A percentile compares a stretch with the other conserved stretches of the same genome.
Conservation (phyloP, 2,329 filamentous ascomycete genomes). For the Aspergillus sojae region DNA sequence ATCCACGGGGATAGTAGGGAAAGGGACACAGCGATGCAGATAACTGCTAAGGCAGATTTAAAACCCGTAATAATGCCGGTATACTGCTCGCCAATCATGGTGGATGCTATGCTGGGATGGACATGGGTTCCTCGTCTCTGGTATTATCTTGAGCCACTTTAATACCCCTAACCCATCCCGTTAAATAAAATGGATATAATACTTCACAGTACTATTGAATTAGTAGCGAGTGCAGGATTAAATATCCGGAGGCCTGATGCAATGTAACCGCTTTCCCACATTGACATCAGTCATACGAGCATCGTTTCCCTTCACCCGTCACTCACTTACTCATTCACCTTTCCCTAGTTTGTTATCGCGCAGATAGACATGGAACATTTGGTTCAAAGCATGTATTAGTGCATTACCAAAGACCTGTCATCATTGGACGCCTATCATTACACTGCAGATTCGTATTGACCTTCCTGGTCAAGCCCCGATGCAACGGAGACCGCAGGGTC, state of each 20-base stretch:
- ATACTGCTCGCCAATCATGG: neutral
- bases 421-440: neutral
- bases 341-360: neutral
- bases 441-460: neutral
- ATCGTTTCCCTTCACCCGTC: neutral
- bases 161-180: neutral
- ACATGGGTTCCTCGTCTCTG: neutral
- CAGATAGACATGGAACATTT: neutral
- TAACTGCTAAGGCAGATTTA: neutral
- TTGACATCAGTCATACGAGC: neutral
- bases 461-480: neutral
- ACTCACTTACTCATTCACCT: neutral
- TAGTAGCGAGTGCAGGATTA: neutral
- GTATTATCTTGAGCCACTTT: neutral
- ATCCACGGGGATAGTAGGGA: neutral
- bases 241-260: neutral
- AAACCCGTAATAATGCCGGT: neutral
- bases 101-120: neutral
- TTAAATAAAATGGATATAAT: neutral
- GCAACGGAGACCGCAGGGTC: neutral
- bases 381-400: neutral
- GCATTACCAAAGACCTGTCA: neutral
- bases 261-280: neutral
- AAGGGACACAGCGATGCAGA: neutral
- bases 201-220: neutral